Evolutionary conservation across 2,329 filamentous ascomycete genomes (phyloP), one percentile per base, ranked within the genome.

Genomic region (Coniella lustricola): DNA sequence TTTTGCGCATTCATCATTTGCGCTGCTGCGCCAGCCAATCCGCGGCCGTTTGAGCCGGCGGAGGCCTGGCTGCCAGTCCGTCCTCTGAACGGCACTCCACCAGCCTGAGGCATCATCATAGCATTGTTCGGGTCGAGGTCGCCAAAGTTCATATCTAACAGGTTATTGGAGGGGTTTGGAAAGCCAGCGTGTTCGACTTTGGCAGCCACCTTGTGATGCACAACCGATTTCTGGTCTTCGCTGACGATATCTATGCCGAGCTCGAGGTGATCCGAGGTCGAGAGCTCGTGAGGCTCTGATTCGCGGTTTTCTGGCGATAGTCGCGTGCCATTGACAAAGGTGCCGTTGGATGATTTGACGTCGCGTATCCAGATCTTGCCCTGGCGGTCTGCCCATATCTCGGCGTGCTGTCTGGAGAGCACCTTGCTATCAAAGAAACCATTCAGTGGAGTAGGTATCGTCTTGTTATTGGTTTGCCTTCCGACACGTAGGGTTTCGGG

Each of bases 351-450:
- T 0, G 93, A 97, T 68, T 97, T 98, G 59, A 98, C 87, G 68
- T 98, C 93, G 50, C 90, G 82, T 57, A 98, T 97, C 79, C 84
- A 97, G 37, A 98, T 85, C 64, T 95, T 95, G 46, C 90, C 90
- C 54, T 87, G 83, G 46, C 73, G 67, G 54, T 82, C 78, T n/a
- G 93, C 90, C 82, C 90, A 97, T 33, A 98, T 86, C 65, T 98
- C 93, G 32, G 93, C 93, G 65, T 98, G 93, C 64, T 96, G 90
- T 59, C 93, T 79, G 34, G 93, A 97, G 20, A 98, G 77, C 21
- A 98, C 93, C 67, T 98, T 98, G 44, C 91, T 97, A 66, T 98
- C 93, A 62, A 98, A 98, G 67, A 87, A 98, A 32, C 93, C 93
- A 67, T 98, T 98, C 52, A 84, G 71, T 0, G 89, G 83, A 0